Percentiles rank a stretch among this genome's conserved stretches.
Evolutionary conservation across 140 eudicot species (phyloP).

Genomic region (Senecio squalidus): DNA sequence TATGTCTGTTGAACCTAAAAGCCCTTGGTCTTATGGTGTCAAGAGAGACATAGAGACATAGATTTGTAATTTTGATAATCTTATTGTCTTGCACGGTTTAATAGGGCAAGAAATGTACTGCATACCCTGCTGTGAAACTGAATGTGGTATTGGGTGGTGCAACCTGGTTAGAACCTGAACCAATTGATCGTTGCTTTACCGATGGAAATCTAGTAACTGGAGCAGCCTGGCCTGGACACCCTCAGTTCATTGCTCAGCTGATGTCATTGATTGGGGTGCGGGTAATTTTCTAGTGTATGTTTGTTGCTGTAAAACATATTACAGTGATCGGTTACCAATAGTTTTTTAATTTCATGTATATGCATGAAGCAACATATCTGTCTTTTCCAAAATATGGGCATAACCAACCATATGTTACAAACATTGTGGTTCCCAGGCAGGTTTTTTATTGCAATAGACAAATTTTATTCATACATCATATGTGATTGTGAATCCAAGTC

Average conservation of each 20-base stretch:
- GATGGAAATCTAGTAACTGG: constrained; percentile 97
- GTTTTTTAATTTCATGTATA: too few relatives aligned
- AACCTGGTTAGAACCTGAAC: constrained; percentile 94
- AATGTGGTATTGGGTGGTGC: constrained; percentile 77
- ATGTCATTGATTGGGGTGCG: constrained; percentile 62
- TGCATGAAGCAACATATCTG: too few relatives aligned
- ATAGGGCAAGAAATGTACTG: constrained; percentile 94
- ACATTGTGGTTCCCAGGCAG: too few relatives aligned
- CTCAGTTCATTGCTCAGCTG: constrained; percentile 81
- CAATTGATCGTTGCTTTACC: constrained; percentile 82
- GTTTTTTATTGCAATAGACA: too few relatives aligned
- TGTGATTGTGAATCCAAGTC: too few relatives aligned
- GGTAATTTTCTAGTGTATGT: constrained; percentile 48
- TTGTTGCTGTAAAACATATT: background rate
- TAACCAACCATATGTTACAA: too few relatives aligned
- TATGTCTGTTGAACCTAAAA: too few relatives aligned
- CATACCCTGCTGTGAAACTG: constrained; percentile 92
- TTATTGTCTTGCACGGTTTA: background rate
- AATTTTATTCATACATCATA: too few relatives aligned
- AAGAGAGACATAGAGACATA: too few relatives aligned
- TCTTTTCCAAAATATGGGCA: too few relatives aligned
- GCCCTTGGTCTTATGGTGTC: too few relatives aligned
- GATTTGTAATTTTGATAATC: background rate
- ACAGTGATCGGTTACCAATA: too few relatives aligned
- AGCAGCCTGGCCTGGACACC: constrained; percentile 99